Evolutionary conservation across 495 filamentous ascomycete species (phyloP).

Genomic region (Diplogelasinospora grovesii): DNA sequence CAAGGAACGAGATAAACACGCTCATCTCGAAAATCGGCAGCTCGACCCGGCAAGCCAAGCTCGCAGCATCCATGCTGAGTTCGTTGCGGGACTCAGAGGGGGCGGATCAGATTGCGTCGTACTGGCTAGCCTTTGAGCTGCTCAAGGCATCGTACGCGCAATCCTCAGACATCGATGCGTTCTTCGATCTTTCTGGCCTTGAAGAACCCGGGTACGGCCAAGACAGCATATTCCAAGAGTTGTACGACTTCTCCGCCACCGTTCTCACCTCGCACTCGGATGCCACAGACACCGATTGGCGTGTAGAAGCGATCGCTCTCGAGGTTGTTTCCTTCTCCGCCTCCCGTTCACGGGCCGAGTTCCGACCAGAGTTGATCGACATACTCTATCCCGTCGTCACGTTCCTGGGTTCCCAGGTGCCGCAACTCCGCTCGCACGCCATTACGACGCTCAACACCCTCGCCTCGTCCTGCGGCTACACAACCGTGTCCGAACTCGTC

Average conservation of each 20-base stretch:
- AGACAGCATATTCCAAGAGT: constrained; percentile 59
- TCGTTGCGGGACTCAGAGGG: constrained; percentile 50
- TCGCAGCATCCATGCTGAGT: constrained; percentile 54
- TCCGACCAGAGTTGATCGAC: constrained; percentile 82
- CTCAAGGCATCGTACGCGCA: constrained; percentile 48
- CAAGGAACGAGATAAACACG: constrained; percentile 44
- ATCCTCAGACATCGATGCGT: constrained; percentile 55
- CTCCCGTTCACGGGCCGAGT: constrained; percentile 56
- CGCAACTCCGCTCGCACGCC: constrained; percentile 68
- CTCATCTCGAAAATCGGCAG: constrained; percentile 43
- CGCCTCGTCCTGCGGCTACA: constrained; percentile 68
- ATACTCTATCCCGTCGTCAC: constrained; percentile 85
- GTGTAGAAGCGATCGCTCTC: constrained; percentile 61
- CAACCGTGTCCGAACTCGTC: constrained; percentile 67
- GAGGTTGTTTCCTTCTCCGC: constrained; percentile 70
- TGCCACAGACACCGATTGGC: constrained; percentile 54
- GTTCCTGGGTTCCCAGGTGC: constrained; percentile 66
- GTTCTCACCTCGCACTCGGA: constrained; percentile 50
- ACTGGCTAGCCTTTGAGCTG: constrained; percentile 77
- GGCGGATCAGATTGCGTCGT: constrained; percentile 54
- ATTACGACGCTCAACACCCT: constrained; percentile 78
- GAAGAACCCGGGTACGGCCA: constrained; percentile 37
- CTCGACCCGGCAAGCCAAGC: constrained; percentile 31
- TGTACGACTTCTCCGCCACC: constrained; percentile 71
- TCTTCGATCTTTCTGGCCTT: constrained; percentile 49